Evolutionary conservation across 495 filamentous ascomycete genomes (phyloP), one percentile per base, ranked within the genome.

Genomic region (Thermochaetoides thermophila): DNA sequence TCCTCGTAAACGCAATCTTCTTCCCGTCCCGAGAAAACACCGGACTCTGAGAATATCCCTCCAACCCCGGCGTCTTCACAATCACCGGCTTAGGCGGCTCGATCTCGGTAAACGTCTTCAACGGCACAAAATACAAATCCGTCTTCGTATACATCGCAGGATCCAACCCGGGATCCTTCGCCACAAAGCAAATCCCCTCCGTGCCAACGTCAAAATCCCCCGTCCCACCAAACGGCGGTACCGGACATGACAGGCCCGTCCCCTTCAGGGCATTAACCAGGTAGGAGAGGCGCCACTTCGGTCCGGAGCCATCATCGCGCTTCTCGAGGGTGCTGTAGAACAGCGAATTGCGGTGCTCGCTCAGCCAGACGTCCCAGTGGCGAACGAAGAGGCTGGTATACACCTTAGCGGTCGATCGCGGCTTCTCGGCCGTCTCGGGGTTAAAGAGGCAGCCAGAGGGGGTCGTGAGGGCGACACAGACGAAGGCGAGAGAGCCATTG

Each of bases 141-240:
- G 76, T 77, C 40, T 84, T 80, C 3, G 87, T 95, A 56, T 89
- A 76, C 9, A 73, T 66, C 0, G 87, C 86, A 4, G 76, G 74
- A 42, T 83, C 73, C 3, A 89, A 47, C 5, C 67, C 64, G 0
- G 85, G 86, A 45, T 91, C 84, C 44, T 84, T 91, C 0, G 85
- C 74, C 18, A 91, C 73, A 52, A 94, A 94, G 2, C 81, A 73
- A 36, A 95, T 63, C 2, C 71, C 71, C 32, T 48, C 56, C 25
- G 57, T 50, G 28, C 60, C 55, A 37, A 74, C 66, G 42, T 69
- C 72, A 34, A 65, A 81, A 47, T 78, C 70, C 18, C 56, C 55
- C 15, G 64, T 44, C 21, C 63, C 61, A 8, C 63, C 65, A 46
- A 80, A 67, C 0, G 71, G 64, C 28, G 71, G 52, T 6, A 74